Conservation (phyloP, 306 rosid genomes). For the Trifolium dubium region DNA sequence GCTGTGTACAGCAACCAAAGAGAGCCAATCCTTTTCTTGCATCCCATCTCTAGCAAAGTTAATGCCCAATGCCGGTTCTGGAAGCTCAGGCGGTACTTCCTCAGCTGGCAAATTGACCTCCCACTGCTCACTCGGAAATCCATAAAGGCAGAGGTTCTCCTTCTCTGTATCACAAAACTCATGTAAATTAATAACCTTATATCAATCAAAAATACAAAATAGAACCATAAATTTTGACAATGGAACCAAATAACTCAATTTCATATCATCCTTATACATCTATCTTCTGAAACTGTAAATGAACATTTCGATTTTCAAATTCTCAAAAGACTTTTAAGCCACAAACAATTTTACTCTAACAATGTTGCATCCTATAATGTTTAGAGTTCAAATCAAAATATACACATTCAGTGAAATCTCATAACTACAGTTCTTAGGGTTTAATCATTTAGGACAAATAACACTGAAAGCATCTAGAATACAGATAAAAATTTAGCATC, state of each 20-base stretch:
- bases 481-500: not conserved
- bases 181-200: slow-evolving; percentile 10
- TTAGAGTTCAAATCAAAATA: not conserved
- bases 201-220: not conserved
- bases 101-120: slow-evolving; percentile 65
- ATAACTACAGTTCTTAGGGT: not conserved
- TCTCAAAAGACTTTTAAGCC: not conserved
- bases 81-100: slow-evolving; percentile 62
- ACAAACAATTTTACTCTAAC: not conserved
- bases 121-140: slow-evolving; percentile 64
- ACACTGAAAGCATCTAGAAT: not conserved
- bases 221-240: slow-evolving; percentile 4
- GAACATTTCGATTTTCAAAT: not conserved
- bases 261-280: not conserved
- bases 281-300: not conserved
- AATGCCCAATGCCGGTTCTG: slow-evolving; percentile 63
- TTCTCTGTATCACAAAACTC: slow-evolving; percentile 50
- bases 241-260: not conserved
- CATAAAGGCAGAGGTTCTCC: slow-evolving; percentile 69
- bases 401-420: not conserved
- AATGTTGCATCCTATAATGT: not conserved
- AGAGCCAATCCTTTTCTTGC: slow-evolving; percentile 58
- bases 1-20: slow-evolving; percentile 61
- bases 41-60: slow-evolving; percentile 68
- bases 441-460: not conserved